Base-by-base conservation (phyloP, 2,329 filamentous ascomycete genomes). In the Fusarium sp. region DNA sequence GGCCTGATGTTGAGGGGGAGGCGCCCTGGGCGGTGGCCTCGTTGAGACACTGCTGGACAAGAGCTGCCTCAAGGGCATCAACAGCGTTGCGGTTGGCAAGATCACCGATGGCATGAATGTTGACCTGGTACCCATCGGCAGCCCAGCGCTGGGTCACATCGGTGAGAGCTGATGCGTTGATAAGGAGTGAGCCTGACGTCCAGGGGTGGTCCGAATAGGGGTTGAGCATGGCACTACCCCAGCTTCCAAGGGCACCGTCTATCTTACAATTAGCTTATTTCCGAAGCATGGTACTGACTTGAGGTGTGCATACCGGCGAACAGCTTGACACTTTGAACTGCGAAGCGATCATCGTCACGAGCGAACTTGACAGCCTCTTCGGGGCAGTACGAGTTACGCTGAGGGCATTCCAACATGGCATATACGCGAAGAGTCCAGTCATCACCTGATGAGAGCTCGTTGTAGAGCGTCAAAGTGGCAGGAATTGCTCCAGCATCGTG, bases 41-140 rank as follows among this genome's bases (percentile, higher is more conserved):
- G 7, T 74, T 75, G 15, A 85, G 83, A 65, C 90, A 92, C 18
- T 86, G 73, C 20, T 81, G 74, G n/a, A 80, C 77, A 6, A 92
- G 82, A 11, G 88, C 86, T 8, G 82, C 81, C 46, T 87, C 84
- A 52, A 92, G 85, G 10, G 90, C 89, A 69, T 91, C 86, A 44
- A 92, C 79, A 58, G 89, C 88, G 33, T 88, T 81, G 26, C 90
- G 85, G 74, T 91, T 92, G 17, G 91, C 91, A 6, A 87, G 82
- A 76, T 93, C 91, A 10, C 91, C 91, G 60, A 92, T 92, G 48
- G 90, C 90, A 76, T 92, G 91, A 63, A 92, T 90, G 73, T 91
- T 91, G 58, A 92, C 89, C 74, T 92, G 90, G 72, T 85, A 92
- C 14, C 88, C 88, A 36, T 82, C 83, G 3, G 78, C 78, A 17